Evolutionary conservation across 2,329 filamentous ascomycete genomes (phyloP).

Genomic region (Penicillium sp.): DNA sequence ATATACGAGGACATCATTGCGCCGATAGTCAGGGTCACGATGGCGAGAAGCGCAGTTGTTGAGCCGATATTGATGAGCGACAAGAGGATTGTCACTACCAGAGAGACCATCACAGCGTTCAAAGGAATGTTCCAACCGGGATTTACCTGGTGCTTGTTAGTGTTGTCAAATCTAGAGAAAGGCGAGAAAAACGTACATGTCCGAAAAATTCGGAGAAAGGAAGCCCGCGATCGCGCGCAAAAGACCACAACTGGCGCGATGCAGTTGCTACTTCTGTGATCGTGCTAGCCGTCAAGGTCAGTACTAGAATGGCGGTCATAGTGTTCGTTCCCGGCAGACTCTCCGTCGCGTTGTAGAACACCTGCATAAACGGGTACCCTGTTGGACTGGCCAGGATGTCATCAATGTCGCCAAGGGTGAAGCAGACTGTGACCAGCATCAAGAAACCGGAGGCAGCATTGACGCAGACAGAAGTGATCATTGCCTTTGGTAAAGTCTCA

Average conservation of each 20-base stretch:
- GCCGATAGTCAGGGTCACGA: not conserved
- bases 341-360: constrained; percentile 37
- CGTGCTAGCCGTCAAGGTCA: constrained; percentile 38
- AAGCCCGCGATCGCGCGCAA: constrained; percentile 43
- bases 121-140: constrained; percentile 1
- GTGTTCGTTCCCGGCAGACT: constrained; percentile 43
- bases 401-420: constrained; percentile 37
- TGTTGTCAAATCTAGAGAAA: not conserved
- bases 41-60: not conserved
- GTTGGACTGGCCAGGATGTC: constrained; percentile 27
- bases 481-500: constrained; percentile 36
- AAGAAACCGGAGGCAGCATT: constrained; percentile 41
- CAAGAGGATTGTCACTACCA: not conserved
- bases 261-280: constrained; percentile 39
- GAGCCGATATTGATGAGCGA: constrained; percentile 2
- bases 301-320: constrained; percentile 45
- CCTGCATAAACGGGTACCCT: constrained; percentile 33
- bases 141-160: constrained; percentile 3
- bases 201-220: constrained; percentile 29
- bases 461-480: constrained; percentile 36
- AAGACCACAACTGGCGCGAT: constrained; percentile 38
- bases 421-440: constrained; percentile 41
- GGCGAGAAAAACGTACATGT: constrained; percentile 3
- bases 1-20: constrained; percentile 3
- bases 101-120: constrained; percentile 12